These are phyloP conservation scores for Huiozyma sinensis DNA, from an alignment of 805 yeast genomes.

Conservation along the genomic window DNA sequence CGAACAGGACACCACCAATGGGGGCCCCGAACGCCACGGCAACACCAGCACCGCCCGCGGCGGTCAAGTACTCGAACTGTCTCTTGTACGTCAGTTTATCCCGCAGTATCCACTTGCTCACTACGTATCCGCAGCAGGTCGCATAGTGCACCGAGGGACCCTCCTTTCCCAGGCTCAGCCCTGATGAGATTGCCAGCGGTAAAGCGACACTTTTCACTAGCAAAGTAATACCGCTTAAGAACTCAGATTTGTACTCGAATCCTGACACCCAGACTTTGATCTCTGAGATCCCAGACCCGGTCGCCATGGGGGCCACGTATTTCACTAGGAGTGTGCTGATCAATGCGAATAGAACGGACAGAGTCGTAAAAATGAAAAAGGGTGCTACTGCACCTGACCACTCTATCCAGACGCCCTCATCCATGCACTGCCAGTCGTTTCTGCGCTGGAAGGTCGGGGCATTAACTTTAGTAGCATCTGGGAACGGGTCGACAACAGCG, in stretches of 20 bases:
- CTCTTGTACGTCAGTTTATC: slow-evolving; percentile 27
- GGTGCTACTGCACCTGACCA: slow-evolving; percentile 43
- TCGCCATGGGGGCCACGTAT: slow-evolving; percentile 74
- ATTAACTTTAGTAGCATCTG: not conserved
- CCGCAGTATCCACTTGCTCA: slow-evolving; percentile 43
- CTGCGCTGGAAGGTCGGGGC: slow-evolving; percentile 10
- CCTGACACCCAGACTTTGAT: slow-evolving; percentile 93
- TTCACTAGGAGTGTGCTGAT: slow-evolving; percentile 61
- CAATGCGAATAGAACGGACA: slow-evolving; percentile 53
- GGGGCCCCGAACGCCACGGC: slow-evolving; percentile 98
- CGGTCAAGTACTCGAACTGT: slow-evolving; percentile 45
- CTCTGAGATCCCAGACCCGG: slow-evolving; percentile 96
- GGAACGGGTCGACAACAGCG: slow-evolving; percentile 2
- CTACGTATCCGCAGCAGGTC: slow-evolving; percentile 83
- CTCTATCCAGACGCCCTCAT: slow-evolving; percentile 43
- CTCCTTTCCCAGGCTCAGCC: slow-evolving; percentile 90
- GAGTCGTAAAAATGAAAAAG: slow-evolving; percentile 47
- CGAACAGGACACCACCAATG: slow-evolving; percentile 89
- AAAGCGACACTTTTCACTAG: slow-evolving; percentile 67
- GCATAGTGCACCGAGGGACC: slow-evolving; percentile 99
- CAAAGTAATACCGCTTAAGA: slow-evolving; percentile 63
- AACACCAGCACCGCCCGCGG: slow-evolving; percentile 95
- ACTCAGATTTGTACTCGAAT: slow-evolving; percentile 59
- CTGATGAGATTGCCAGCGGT: slow-evolving; percentile 88
- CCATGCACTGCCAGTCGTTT: slow-evolving; percentile 38